Percentiles rank a stretch among this genome's conserved stretches.
phyloP scores from a whole-genome alignment of 257 asterid genomes.

The Linaria vulgaris region DNA sequence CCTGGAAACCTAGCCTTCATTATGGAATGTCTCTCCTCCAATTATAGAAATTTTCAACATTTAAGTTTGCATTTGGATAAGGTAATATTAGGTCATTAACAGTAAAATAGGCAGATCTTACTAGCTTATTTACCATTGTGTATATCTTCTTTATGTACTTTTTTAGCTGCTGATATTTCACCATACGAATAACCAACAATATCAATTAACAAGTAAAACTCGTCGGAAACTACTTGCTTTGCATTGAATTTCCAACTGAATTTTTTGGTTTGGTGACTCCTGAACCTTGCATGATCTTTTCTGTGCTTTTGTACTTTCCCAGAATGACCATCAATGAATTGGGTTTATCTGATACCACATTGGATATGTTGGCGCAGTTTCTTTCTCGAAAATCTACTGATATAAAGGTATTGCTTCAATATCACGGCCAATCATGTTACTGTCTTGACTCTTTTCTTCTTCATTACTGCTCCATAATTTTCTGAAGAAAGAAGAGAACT shows the following conservation, averaged over 20 bases:
- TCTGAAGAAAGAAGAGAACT: slow-evolving; percentile 36
- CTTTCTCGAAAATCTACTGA: slow-evolving; percentile 49
- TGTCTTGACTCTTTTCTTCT: background rate
- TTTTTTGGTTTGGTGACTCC: background rate
- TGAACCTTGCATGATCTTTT: slow-evolving; percentile 9
- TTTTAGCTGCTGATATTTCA: background rate
- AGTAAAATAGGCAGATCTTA: background rate
- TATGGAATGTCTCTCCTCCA: no score
- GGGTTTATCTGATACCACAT: slow-evolving; percentile 42
- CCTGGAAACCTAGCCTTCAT: background rate
- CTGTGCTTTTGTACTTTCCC: slow-evolving; percentile 25
- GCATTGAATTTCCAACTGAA: no score
- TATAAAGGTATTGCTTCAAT: slow-evolving; percentile 42
- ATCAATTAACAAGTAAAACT: no score
- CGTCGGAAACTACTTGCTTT: no score
- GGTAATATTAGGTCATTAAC: no score
- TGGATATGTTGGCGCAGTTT: slow-evolving; percentile 43
- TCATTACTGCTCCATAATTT: slow-evolving; percentile 15
- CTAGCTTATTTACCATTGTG: background rate
- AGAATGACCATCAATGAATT: slow-evolving; percentile 47
- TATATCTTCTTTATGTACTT: background rate
- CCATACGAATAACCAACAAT: no score
- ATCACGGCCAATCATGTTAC: background rate
- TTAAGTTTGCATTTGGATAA: no score
- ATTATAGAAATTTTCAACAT: no score